Evolutionary conservation across 116 monocot genomes (phyloP), one percentile per base, ranked within the genome.

Genomic region (Iris pallida): DNA sequence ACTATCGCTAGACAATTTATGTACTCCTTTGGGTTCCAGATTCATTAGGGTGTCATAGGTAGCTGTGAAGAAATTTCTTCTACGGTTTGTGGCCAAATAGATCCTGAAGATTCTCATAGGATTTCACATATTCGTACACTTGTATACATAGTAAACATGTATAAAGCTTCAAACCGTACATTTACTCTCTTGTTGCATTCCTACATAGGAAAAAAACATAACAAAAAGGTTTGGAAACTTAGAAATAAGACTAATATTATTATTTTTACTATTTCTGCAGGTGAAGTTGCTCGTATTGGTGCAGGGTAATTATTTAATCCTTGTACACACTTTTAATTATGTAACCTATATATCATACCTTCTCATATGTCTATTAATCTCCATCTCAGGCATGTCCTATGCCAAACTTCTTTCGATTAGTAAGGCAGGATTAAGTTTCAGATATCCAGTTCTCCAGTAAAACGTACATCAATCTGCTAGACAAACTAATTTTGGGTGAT

Each of bases 251-350:
- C 30, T 44, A 15, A 15, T 13, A 44, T 61, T 6, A 61, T 60
- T 19, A 12, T 10, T 6, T 64, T 47, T 72, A 47, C 13, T 55
- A 15, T 70, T n/a, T 70, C 11, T 76, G 84, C 73, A 88, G 88
- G 88, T 76, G 82, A 88, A 82, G 63, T 88, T 77, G 88, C 88
- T 79, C 82, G 74, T 15, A 16, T 81, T 61, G 88, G 88, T 66
- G 84, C 85, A 45, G 84, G 88, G 88, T 88, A 88, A 88, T 81
- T n/a, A 42, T 12, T 18, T 44, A 58, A 51, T 42, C 51, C 63
- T 20, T 72, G 42, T 43, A 62, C 62, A 18, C 63, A 15, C 66
- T 56, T 15, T 17, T 47, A 13, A 16, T 43, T 53, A 47, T 51
- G 48, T 44, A 9, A 43, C 11, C n/a, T 11, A 15, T 18, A 19